phyloP scores from a whole-genome alignment of 306 rosid genomes.

The Trifolium pratense region DNA sequence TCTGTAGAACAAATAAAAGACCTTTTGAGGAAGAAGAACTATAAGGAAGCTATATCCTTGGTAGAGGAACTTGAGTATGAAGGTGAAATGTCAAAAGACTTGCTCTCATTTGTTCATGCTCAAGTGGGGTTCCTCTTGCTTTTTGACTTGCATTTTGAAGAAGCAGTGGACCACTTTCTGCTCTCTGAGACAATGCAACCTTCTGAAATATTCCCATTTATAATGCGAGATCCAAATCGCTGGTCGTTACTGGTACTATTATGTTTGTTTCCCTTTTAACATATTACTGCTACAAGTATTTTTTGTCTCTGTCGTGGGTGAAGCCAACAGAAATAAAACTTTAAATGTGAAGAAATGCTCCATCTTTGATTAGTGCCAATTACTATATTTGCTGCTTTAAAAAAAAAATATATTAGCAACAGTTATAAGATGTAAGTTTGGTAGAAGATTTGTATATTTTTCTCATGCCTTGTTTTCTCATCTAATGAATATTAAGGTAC shows the following conservation, averaged over 20 bases:
- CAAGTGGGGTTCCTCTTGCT: constrained; percentile 97
- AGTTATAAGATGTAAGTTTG: constrained; percentile 23
- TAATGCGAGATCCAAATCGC: constrained; percentile 96
- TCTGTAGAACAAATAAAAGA: constrained; percentile 93
- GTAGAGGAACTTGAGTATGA: constrained; percentile 90
- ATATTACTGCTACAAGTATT: not conserved
- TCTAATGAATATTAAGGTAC: not conserved
- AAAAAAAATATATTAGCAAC: not conserved
- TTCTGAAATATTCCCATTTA: constrained; percentile 93
- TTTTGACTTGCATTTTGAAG: constrained; percentile 93
- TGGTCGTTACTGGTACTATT: constrained; percentile 90
- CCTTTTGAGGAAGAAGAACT: constrained; percentile 82
- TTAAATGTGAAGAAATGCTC: constrained; percentile 30
- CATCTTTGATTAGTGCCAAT: constrained; percentile 5
- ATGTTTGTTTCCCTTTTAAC: constrained; percentile 23
- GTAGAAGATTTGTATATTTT: constrained; percentile 29
- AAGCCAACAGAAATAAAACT: constrained; percentile 3
- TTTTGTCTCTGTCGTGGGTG: constrained; percentile 24
- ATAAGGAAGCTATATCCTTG: constrained; percentile 83
- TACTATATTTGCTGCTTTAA: not conserved
- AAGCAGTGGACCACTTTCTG: constrained; percentile 94
- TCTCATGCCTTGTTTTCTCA: not conserved
- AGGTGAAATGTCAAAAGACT: constrained; percentile 86
- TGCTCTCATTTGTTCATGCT: constrained; percentile 94
- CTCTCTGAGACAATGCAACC: constrained; percentile 93